A percentile compares a stretch with the other conserved stretches of the same genome.
These are phyloP conservation scores for Erysiphe pulchra DNA, from an alignment of 2,329 filamentous ascomycete genomes.

Conservation along the genomic window DNA sequence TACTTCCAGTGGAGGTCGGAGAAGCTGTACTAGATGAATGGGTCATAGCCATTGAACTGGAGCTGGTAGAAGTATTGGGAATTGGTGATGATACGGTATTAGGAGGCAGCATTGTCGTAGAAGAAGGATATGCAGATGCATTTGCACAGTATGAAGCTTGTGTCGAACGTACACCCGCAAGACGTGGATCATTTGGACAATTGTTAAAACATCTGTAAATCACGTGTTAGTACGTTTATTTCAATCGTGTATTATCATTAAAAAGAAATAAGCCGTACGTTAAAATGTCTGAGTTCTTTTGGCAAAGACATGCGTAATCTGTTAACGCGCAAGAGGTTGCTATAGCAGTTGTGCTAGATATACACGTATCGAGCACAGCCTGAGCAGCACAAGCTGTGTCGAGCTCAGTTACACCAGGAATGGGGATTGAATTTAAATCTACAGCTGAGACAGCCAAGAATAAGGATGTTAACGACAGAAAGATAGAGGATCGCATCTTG, in stretches of 20 bases:
- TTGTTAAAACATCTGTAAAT: conserved; percentile 39
- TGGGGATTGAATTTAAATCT: conserved; percentile 4
- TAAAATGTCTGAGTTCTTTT: conserved; percentile 24
- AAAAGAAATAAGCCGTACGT: too few relatives aligned
- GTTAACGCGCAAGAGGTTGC: conserved; percentile 11
- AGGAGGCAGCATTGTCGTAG: neutral
- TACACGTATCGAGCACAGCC: conserved; percentile 16
- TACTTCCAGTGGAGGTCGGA: too few relatives aligned
- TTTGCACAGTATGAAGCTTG: conserved; percentile 9
- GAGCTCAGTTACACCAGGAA: conserved; percentile 1
- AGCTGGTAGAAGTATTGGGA: neutral
- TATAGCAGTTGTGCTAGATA: conserved; percentile 15
- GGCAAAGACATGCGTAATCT: conserved; percentile 26
- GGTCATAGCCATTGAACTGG: conserved; percentile 3
- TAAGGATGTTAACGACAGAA: conserved; percentile 7
- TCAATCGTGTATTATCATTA: too few relatives aligned
- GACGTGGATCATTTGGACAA: conserved; percentile 24
- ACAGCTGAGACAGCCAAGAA: conserved; percentile 10
- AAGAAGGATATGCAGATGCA: conserved; percentile 5
- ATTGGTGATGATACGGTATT: too few relatives aligned
- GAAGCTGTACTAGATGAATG: neutral
- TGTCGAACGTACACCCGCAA: conserved; percentile 2
- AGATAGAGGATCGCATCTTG: conserved; percentile 7
- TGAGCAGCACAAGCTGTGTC: conserved; percentile 13
- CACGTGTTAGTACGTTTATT: too few relatives aligned